Evolutionary conservation across 768 basidiomycete genomes (phyloP), one percentile per base, ranked within the genome.

Genomic region (Hortiboletus flavorubellus): DNA sequence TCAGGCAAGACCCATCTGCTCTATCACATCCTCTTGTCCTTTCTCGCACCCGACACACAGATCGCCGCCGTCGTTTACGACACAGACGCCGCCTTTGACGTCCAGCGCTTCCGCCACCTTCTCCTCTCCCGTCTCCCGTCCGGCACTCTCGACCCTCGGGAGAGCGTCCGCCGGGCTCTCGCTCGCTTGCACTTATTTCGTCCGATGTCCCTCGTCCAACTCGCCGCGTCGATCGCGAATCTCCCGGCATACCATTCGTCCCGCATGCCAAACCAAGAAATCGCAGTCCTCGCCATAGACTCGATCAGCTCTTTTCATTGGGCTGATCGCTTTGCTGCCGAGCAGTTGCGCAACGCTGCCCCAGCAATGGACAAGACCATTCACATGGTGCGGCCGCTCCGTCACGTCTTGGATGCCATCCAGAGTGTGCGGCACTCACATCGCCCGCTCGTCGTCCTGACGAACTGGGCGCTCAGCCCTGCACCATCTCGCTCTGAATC

Each of bases 1-100:
- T 83, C 86, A 7, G 91, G 89, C 30, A 94, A 93, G 72, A 86
- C 88, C 2, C 86, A 87, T 59, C 72, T 94, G n/a, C 70, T 91
- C 29, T 87, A 87, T 65, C 78, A 81, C 64, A 68, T 91, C 46
- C 67, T 89, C 29, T 70, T 82, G 12, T 77, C 75, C 21, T 84
- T 86, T 60, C 73, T 91, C 51, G 68, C 82, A 11, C 87, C 89
- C 21, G 52, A 51, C 12, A 54, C 84, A n/a, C 79, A 75, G 42
- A 86, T 84, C 66, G 77, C 77, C 54, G 89, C 83, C 18, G 72
- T 88, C 30, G 71, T 93, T 52, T 77, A 86, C 57, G 91, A 94
- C 70, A 81, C 81, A 44, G 88, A 93, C 64, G 75, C 73, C 46
- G 76, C 78, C 26, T 91, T 93, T 66, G 77, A 83, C 63, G 63